phyloP scores from a whole-genome alignment of 2,329 filamentous ascomycete genomes.

The Orbilia javanica region DNA sequence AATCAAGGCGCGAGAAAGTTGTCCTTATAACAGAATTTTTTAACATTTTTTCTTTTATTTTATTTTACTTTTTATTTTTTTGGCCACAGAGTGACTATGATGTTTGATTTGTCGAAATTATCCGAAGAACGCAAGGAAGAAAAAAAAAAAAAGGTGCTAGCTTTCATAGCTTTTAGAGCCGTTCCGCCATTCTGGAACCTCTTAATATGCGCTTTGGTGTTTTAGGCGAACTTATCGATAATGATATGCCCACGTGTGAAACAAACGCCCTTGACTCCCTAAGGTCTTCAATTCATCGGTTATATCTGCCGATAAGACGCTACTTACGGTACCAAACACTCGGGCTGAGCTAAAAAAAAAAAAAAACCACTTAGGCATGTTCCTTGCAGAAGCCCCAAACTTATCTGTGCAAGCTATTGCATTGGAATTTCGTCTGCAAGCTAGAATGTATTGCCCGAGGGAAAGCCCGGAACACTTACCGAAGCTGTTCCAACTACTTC shows the following conservation, averaged over 20 bases:
- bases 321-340: constrained; percentile 17
- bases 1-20: constrained; percentile 45
- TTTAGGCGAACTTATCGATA: constrained; percentile 9
- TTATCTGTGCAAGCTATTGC: constrained; percentile 4
- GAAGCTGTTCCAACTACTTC: constrained; percentile 1
- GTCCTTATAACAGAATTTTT: neutral
- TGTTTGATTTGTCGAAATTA: neutral
- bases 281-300: constrained; percentile 17
- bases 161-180: neutral
- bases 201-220: neutral
- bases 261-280: constrained; percentile 1
- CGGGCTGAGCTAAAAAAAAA: constrained; percentile 21
- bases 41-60: neutral
- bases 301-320: constrained; percentile 20
- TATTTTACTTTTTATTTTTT: neutral
- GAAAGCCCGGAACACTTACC: neutral
- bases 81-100: neutral
- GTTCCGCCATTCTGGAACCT: neutral
- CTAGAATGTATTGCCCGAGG: neutral
- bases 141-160: neutral
- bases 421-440: constrained; percentile 10
- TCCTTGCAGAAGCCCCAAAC: constrained; percentile 23
- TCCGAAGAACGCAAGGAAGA: neutral
- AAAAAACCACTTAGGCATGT: neutral
- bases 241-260: constrained; percentile 11